phyloP scores from a whole-genome alignment of 768 basidiomycete genomes.

The Boletus vinaceobasis region DNA sequence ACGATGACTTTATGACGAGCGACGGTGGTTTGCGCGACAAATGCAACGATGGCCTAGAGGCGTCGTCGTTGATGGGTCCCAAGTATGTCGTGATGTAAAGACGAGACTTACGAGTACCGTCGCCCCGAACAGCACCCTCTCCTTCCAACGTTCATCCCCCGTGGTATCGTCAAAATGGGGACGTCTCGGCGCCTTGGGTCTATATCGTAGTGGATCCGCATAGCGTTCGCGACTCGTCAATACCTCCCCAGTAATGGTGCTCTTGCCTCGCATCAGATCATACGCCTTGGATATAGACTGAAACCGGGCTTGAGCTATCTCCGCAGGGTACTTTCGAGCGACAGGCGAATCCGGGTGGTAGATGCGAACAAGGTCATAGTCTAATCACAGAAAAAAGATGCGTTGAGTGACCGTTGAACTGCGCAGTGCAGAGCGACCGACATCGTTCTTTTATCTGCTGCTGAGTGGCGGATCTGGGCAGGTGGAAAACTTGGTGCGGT shows the following conservation, averaged over 20 bases:
- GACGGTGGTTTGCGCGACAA: conserved; percentile 33
- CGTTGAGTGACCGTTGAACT: not conserved
- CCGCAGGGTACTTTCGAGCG: conserved; percentile 40
- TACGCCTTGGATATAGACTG: conserved; percentile 69
- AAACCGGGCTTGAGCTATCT: conserved; percentile 60
- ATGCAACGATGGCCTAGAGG: conserved; percentile 30
- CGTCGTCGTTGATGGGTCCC: not conserved
- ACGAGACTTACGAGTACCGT: conserved; percentile 43
- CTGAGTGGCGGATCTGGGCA: conserved; percentile 49
- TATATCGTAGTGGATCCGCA: conserved; percentile 41
- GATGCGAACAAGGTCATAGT: conserved; percentile 75
- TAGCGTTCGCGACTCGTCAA: conserved; percentile 14
- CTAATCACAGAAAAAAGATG: conserved; percentile 32
- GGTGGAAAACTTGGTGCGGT: conserved; percentile 63
- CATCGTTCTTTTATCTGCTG: conserved; percentile 57
- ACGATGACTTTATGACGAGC: conserved; percentile 32
- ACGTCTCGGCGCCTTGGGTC: conserved; percentile 34
- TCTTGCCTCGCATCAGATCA: conserved; percentile 55
- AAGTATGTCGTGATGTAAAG: not conserved
- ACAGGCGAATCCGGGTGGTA: conserved; percentile 72
- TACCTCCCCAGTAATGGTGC: conserved; percentile 19
- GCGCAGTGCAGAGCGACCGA: conserved; percentile 28
- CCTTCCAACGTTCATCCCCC: conserved; percentile 65
- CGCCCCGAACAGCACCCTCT: conserved; percentile 54
- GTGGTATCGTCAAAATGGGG: conserved; percentile 44